phyloP scores from a whole-genome alignment of 1,284 basidiomycete genomes.

The Naganishia sp. region DNA sequence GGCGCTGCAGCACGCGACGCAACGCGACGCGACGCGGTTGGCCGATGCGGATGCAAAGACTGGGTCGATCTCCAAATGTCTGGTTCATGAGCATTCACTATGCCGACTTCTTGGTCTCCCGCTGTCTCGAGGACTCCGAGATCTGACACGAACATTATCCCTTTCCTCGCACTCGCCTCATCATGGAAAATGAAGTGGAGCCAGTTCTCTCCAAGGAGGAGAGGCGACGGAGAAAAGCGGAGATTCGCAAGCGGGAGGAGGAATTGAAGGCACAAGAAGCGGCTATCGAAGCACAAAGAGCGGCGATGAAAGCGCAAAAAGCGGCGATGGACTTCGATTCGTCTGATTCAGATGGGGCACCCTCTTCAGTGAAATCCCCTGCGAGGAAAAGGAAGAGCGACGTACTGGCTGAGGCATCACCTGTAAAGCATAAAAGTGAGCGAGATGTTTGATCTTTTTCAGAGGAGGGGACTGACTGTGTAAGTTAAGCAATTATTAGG shows the following conservation, averaged over 20 bases:
- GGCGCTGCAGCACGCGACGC: no score
- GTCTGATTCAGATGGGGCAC: background rate
- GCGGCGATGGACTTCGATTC: no score
- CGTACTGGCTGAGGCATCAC: constrained; percentile 20
- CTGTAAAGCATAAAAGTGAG: constrained; percentile 24
- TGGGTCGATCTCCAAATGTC: no score
- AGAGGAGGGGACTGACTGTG: background rate
- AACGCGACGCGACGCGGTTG: no score
- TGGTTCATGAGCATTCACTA: no score
- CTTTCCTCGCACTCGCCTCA: no score
- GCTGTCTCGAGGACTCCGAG: no score
- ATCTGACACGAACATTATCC: no score
- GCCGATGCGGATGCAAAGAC: no score
- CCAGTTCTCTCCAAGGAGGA: background rate
- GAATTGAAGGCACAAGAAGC: background rate
- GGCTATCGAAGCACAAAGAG: background rate
- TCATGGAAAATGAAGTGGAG: no score
- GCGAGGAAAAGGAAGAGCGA: constrained; percentile 18
- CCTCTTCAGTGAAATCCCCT: background rate
- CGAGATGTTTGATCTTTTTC: background rate
- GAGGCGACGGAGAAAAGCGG: background rate
- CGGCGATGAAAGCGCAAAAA: background rate
- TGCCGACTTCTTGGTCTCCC: no score
- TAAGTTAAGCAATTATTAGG: background rate
- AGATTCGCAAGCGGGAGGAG: background rate